These are phyloP conservation scores for Diaporthe amygdali DNA, from an alignment of 2,329 filamentous ascomycete species.

Conservation along the genomic window DNA sequence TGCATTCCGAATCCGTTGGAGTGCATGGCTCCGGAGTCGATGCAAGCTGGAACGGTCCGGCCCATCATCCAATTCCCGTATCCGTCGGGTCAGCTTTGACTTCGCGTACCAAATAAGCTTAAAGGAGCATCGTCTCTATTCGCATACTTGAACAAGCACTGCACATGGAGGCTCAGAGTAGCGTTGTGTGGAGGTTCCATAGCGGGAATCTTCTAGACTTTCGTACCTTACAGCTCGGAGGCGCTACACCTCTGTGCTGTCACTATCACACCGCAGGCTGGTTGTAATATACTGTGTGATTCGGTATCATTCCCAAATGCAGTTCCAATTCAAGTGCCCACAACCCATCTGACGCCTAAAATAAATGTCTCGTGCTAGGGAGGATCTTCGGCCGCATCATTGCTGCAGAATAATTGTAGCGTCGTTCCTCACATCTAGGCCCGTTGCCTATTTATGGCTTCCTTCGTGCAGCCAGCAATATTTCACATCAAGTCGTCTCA, in stretches of 20 bases:
- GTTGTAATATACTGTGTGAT: not conserved
- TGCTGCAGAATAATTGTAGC: slow-evolving; percentile 22
- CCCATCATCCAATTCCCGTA: not conserved
- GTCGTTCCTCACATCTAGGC: not conserved
- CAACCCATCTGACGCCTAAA: slow-evolving; percentile 17
- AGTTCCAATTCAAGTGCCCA: slow-evolving; percentile 21
- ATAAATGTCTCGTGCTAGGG: slow-evolving; percentile 3
- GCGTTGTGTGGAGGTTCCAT: not conserved
- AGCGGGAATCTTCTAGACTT: not conserved
- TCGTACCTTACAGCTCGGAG: not conserved
- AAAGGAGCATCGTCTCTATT: not conserved
- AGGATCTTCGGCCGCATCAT: not conserved
- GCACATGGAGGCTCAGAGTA: not conserved
- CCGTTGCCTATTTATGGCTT: not conserved
- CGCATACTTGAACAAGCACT: not conserved
- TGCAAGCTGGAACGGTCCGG: not conserved
- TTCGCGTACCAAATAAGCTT: not conserved
- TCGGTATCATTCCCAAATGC: slow-evolving; percentile 16
- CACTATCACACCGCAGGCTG: not conserved
- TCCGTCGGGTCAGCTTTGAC: slow-evolving; percentile 1
- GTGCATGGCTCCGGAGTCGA: not conserved
- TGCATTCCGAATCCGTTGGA: not conserved
- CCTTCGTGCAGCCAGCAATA: not conserved
- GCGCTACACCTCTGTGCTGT: not conserved
- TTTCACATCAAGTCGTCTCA: not conserved